Conservation (phyloP, 1,284 basidiomycete genomes). For the Sanghuangporus baumii region DNA sequence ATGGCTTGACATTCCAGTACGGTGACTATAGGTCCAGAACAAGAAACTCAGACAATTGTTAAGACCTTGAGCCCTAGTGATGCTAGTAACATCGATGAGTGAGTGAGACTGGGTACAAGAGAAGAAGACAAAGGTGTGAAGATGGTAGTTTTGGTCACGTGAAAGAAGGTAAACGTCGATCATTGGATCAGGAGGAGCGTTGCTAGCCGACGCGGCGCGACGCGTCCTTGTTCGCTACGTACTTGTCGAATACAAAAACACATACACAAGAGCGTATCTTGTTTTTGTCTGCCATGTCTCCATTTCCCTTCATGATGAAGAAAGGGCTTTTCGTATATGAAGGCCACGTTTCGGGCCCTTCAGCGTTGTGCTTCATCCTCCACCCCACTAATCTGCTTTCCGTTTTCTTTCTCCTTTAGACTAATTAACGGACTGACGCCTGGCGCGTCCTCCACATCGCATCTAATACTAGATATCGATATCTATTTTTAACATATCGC, state of each 20-base stretch:
- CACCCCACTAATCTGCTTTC: not conserved
- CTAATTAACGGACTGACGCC: slow-evolving; percentile 9
- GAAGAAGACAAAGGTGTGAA: slow-evolving; percentile 4
- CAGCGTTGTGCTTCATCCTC: slow-evolving; percentile 12
- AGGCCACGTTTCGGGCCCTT: slow-evolving; percentile 5
- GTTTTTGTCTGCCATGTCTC: slow-evolving; percentile 10
- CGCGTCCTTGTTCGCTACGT: slow-evolving; percentile 7
- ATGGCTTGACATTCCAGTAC: not conserved
- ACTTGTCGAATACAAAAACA: slow-evolving; percentile 17
- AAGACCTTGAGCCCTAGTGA: not conserved
- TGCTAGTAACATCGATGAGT: not conserved
- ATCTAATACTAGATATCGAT: not conserved
- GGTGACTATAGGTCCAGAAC: not conserved
- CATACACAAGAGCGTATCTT: slow-evolving; percentile 15
- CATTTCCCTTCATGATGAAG: not conserved
- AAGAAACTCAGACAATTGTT: slow-evolving; percentile 3
- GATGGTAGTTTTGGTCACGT: not conserved
- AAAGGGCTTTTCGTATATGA: slow-evolving; percentile 12
- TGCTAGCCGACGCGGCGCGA: not conserved
- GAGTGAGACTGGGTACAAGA: not conserved
- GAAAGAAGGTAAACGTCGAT: not conserved
- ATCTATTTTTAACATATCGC: slow-evolving; percentile 4
- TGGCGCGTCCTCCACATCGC: slow-evolving; percentile 8
- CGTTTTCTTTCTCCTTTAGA: slow-evolving; percentile 5
- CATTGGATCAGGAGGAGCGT: not conserved